Evolutionary conservation across 352 stramenopile genomes (phyloP).

Genomic region (Hyaloperonospora brassicae): DNA sequence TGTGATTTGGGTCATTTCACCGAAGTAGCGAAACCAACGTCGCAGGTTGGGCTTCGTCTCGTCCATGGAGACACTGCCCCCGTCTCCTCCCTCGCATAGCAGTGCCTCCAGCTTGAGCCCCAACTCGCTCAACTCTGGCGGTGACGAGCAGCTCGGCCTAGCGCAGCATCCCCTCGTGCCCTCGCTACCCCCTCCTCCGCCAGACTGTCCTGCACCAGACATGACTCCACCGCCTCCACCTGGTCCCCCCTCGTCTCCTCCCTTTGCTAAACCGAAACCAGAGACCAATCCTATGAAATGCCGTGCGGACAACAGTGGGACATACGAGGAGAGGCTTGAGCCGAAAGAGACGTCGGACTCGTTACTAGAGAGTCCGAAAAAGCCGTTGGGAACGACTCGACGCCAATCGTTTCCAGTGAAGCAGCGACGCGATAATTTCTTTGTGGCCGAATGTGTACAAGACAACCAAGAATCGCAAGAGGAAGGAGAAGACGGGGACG

Average conservation of each 20-base stretch:
- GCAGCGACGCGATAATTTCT: constrained; percentile 5
- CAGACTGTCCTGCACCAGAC: constrained; percentile 19
- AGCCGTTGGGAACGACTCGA: constrained; percentile 1
- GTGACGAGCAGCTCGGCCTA: constrained; percentile 25
- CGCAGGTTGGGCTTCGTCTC: neutral
- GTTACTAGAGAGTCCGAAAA: constrained; percentile 5
- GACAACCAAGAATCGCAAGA: constrained; percentile 31
- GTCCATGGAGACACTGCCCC: constrained; percentile 20
- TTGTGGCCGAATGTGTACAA: constrained; percentile 4
- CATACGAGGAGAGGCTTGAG: constrained; percentile 13
- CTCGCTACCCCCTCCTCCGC: constrained; percentile 26
- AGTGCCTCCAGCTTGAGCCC: constrained; percentile 29
- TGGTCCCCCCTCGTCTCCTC: constrained; percentile 23
- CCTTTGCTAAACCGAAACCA: constrained; percentile 21
- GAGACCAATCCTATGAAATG: constrained; percentile 13
- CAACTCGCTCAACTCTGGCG: constrained; percentile 39
- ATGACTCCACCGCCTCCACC: constrained; percentile 27
- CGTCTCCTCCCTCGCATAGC: constrained; percentile 16
- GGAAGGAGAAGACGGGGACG: constrained; percentile 35
- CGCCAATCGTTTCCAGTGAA: constrained; percentile 10
- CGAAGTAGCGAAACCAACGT: neutral
- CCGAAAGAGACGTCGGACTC: constrained; percentile 7
- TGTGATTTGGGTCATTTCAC: too few species aligned
- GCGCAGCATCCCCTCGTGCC: constrained; percentile 13
- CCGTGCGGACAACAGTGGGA: constrained; percentile 8